Percentiles rank a stretch among this genome's conserved stretches.
Evolutionary conservation across 805 yeast species (phyloP).

Genomic region (Yarrowia sp.): DNA sequence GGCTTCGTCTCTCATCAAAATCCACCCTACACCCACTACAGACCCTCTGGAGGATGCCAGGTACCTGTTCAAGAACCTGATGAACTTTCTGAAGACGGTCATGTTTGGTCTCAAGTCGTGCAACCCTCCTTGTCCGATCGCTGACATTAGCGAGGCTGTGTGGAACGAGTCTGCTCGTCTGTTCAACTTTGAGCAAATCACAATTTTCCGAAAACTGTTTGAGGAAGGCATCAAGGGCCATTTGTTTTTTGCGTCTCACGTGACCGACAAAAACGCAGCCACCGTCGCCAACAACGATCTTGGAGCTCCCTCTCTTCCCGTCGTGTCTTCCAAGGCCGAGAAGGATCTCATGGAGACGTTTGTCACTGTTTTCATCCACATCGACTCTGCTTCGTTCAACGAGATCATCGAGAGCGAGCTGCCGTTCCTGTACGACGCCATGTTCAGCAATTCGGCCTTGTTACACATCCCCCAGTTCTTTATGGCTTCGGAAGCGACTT

Average conservation of each 20-base stretch:
- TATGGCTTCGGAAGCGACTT: constrained; percentile 90
- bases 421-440: constrained; percentile 75
- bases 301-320: constrained; percentile 78
- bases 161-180: constrained; percentile 90
- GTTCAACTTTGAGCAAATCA: constrained; percentile 82
- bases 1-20: constrained; percentile 63
- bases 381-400: constrained; percentile 94
- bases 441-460: constrained; percentile 82
- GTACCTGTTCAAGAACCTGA: constrained; percentile 81
- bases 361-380: constrained; percentile 90
- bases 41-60: constrained; percentile 89
- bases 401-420: constrained; percentile 86
- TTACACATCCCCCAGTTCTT: constrained; percentile 93
- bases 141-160: constrained; percentile 58
- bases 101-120: constrained; percentile 88
- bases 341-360: constrained; percentile 95
- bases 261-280: constrained; percentile 48
- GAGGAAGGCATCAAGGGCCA: constrained; percentile 85
- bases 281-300: constrained; percentile 46
- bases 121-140: constrained; percentile 72
- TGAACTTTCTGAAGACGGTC: constrained; percentile 89
- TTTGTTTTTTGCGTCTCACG: constrained; percentile 67
- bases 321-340: constrained; percentile 88
- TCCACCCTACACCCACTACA: constrained; percentile 57
- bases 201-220: constrained; percentile 75